These are phyloP conservation scores for Volvox carteri DNA, from an alignment of 163 green algal species.

Conservation along the genomic window DNA sequence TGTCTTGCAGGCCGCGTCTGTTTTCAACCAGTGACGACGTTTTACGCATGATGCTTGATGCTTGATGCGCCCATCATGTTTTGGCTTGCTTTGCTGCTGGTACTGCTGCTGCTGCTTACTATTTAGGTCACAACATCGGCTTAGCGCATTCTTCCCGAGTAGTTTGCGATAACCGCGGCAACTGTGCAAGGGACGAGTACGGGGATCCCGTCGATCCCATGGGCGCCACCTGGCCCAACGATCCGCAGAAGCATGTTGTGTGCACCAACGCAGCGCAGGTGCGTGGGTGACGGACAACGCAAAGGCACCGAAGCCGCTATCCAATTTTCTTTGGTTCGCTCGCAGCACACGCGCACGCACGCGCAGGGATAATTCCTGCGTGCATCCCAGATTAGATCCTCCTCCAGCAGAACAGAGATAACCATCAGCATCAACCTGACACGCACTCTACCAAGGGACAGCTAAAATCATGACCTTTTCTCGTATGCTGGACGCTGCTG, in stretches of 20 bases:
- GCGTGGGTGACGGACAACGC: neutral
- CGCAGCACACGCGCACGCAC: too few species aligned
- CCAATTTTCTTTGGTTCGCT: neutral
- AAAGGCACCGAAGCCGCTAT: neutral
- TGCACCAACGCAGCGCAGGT: neutral
- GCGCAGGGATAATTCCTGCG: neutral
- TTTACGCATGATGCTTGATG: neutral
- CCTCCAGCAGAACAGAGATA: neutral
- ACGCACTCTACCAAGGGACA: neutral
- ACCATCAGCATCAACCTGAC: neutral
- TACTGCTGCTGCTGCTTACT: neutral
- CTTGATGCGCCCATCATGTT: neutral
- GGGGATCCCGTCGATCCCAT: constrained; percentile 25
- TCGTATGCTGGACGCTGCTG: too few species aligned
- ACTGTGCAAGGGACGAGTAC: constrained; percentile 13
- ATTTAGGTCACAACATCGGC: constrained; percentile 43
- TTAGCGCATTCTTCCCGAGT: constrained; percentile 11
- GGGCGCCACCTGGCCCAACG: neutral
- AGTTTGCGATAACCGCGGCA: neutral
- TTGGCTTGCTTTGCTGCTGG: neutral
- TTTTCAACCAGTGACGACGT: neutral
- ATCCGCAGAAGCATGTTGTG: neutral
- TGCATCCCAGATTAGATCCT: neutral
- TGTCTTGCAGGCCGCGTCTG: neutral
- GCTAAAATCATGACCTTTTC: neutral